Conservation (phyloP, 2,329 filamentous ascomycete genomes). For the Penicillium sp. region DNA sequence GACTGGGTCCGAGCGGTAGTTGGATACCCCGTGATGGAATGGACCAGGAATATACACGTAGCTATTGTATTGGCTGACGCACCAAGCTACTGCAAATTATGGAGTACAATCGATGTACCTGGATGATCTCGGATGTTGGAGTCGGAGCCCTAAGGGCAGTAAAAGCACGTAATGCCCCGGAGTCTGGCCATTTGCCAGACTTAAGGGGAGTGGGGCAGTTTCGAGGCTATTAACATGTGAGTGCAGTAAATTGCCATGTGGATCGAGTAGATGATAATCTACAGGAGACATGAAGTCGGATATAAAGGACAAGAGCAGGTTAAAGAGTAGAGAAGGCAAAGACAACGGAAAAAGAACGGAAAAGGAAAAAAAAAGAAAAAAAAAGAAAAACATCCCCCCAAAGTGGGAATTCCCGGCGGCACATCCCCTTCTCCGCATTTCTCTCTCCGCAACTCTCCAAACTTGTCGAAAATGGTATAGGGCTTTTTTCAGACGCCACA, state of each 20-base stretch:
- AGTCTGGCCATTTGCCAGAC: not conserved
- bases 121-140: conserved; percentile 1
- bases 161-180: conserved; percentile 7
- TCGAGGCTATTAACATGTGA: not conserved
- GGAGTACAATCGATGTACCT: not conserved
- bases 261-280: not conserved
- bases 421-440: conserved; percentile 26
- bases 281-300: not conserved
- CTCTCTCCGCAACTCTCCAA: conserved; percentile 4
- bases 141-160: conserved; percentile 8
- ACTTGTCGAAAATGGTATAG: conserved; percentile 1
- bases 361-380: not conserved
- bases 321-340: not conserved
- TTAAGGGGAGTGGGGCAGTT: not conserved
- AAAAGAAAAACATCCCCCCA: not conserved
- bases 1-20: not conserved
- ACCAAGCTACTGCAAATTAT: not conserved
- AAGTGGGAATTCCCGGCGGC: conserved; percentile 14
- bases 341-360: not conserved
- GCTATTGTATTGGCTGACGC: not conserved
- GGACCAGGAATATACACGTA: no score
- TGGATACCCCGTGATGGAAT: conserved; percentile 3
- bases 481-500: conserved; percentile 2
- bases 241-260: not conserved
- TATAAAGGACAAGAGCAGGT: not conserved